Conservation (phyloP, 2,329 filamentous ascomycete genomes). For the Domatiomyces globalis region DNA sequence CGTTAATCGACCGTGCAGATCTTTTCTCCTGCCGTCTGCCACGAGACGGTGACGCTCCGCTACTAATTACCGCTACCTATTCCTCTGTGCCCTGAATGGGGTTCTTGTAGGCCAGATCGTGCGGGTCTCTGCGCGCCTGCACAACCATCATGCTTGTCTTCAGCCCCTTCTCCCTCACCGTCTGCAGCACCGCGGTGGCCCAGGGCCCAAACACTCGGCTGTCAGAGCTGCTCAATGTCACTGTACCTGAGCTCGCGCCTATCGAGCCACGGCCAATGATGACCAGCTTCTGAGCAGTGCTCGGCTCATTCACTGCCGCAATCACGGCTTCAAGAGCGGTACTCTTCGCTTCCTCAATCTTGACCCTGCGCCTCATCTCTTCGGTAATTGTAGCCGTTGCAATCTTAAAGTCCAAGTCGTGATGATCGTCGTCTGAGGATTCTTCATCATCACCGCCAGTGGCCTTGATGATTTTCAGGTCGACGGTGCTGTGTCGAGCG, state of each 20-base stretch:
- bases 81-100: background rate
- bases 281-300: constrained; percentile 6
- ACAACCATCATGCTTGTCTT: constrained; percentile 56
- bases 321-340: constrained; percentile 22
- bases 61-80: background rate
- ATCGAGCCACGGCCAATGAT: constrained; percentile 5
- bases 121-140: constrained; percentile 37
- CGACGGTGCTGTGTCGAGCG: constrained; percentile 58
- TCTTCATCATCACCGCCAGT: background rate
- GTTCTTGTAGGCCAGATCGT: background rate
- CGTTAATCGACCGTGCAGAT: no score
- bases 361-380: constrained; percentile 1
- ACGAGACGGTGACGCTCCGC: no score
- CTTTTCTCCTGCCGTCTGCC: no score
- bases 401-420: constrained; percentile 7
- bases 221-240: constrained; percentile 9
- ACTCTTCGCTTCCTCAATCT: constrained; percentile 4
- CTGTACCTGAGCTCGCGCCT: background rate
- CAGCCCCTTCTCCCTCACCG: constrained; percentile 44
- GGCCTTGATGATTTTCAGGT: constrained; percentile 11
- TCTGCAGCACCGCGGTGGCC: constrained; percentile 43
- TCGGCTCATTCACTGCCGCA: constrained; percentile 20
- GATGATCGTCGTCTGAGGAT: background rate
- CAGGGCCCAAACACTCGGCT: constrained; percentile 33
- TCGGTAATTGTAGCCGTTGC: constrained; percentile 3